phyloP scores from a whole-genome alignment of 352 stramenopile genomes.

The Globisporangium paroecandrum region DNA sequence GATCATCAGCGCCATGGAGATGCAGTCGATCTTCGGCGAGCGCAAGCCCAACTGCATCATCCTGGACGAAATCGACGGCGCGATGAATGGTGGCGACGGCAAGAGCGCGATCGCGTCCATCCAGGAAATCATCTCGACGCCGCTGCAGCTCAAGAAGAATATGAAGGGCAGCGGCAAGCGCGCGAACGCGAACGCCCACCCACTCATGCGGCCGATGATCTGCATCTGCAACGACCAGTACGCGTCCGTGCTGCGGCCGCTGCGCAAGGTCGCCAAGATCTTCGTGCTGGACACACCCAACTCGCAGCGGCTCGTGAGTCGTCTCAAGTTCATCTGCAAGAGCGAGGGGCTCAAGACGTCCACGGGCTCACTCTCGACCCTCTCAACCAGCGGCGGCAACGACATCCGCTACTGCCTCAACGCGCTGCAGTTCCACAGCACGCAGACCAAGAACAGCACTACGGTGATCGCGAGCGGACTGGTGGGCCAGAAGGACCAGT shows the following conservation, averaged over 20 bases:
- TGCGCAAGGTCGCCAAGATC: conserved; percentile 92
- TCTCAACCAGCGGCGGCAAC: conserved; percentile 65
- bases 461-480: conserved; percentile 30
- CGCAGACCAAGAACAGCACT: conserved; percentile 26
- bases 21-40: conserved; percentile 85
- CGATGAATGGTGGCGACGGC: conserved; percentile 85
- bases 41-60: conserved; percentile 97
- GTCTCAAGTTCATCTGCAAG: conserved; percentile 91
- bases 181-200: conserved; percentile 44
- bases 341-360: conserved; percentile 83
- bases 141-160: conserved; percentile 59
- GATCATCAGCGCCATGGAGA: conserved; percentile 91
- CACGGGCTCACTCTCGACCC: conserved; percentile 57
- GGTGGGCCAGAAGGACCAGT: conserved; percentile 60
- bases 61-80: conserved; percentile 98
- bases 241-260: conserved; percentile 90
- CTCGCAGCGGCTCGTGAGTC: conserved; percentile 83
- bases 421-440: conserved; percentile 93
- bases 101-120: conserved; percentile 88
- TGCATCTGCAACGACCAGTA: conserved; percentile 99
- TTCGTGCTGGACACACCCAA: conserved; percentile 90
- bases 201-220: conserved; percentile 93
- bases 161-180: conserved; percentile 20
- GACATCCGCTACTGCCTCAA: conserved; percentile 97
- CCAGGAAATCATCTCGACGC: conserved; percentile 89